Evolutionary conservation across 169 alveolate genomes (phyloP), one percentile per base, ranked within the genome.

Genomic region (Babesia bigemina): DNA sequence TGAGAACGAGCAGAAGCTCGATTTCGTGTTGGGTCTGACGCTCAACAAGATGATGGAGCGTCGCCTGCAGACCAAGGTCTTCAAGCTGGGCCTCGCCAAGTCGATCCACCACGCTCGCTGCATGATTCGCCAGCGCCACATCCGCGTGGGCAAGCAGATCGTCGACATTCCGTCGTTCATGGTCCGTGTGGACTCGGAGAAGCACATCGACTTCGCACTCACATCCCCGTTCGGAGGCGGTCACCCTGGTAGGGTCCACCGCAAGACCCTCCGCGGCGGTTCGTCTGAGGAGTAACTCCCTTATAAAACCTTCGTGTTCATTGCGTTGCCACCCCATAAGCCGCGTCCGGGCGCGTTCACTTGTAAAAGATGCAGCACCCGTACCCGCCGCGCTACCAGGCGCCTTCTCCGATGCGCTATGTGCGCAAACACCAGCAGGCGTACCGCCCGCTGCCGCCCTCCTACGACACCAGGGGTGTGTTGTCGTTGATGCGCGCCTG

Each of bases 61-160:
- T 79, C 95, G 99, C 86, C 94, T 98, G 79, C 99, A 98, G 92
- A 98, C 99, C 70, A 94, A 95, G 84, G 99, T 98, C 53, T 96
- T 96, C 95, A 96, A 96, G 93, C 91, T 92, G 59, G 97, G 98
- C 48, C 86, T 95, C 74, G 99, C 99, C 75, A 94, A 94, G 77
- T 95, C 99, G 63, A 97, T 98, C 75, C 99, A 98, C 92, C 99
- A 98, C 88, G 99, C 99, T 36, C 94, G 99, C 70, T 97, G 97
- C 45, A 89, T 98, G 81, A 97, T 98, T 89, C 92, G 98, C 84
- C 99, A 98, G 92, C 95, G 99, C 86, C 99, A 98, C 95, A 96
- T 97, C 75, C 90, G 99, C 71, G 99, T 97, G 59, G 99, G 99
- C 69, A 95, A 95, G 93, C 99, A 97, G 87, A 92, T 98, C 90